Conservation (phyloP, 73 alveolate species). For the Paramecium caudatum region DNA sequence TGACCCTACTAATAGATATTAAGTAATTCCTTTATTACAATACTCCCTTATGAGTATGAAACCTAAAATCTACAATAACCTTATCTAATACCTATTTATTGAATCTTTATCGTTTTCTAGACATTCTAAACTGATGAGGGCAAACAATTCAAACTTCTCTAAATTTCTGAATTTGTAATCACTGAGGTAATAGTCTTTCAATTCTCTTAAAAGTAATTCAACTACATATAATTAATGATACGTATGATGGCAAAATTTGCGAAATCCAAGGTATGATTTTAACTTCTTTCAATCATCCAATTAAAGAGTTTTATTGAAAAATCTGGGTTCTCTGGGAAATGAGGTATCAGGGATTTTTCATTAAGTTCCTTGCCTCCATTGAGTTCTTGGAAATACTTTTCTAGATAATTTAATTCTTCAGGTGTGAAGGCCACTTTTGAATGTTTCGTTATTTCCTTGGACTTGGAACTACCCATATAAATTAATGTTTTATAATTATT, state of each 20-base stretch:
- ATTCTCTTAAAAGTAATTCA: conserved; percentile 47
- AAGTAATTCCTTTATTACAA: conserved; percentile 48
- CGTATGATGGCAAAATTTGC: conserved; percentile 26
- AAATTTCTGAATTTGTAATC: conserved; percentile 59
- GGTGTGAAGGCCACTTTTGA: conserved; percentile 63
- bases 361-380: conserved; percentile 42
- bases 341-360: conserved; percentile 12
- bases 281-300: conserved; percentile 61
- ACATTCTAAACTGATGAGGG: conserved; percentile 50
- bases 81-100: conserved; percentile 33
- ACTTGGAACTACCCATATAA: conserved; percentile 64
- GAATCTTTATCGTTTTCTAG: conserved; percentile 59
- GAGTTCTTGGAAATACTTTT: background rate
- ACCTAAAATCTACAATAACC: conserved; percentile 30
- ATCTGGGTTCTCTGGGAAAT: conserved; percentile 65
- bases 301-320: conserved; percentile 47
- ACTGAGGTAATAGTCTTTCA: conserved; percentile 55
- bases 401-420: conserved; percentile 32
- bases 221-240: background rate
- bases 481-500: conserved; percentile 31
- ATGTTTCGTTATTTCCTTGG: conserved; percentile 54
- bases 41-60: conserved; percentile 39
- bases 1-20: conserved; percentile 28
- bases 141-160: conserved; percentile 67
- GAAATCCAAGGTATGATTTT: background rate